These are phyloP conservation scores for Daldinia vernicosa DNA, from an alignment of 495 filamentous ascomycete species.

Conservation along the genomic window DNA sequence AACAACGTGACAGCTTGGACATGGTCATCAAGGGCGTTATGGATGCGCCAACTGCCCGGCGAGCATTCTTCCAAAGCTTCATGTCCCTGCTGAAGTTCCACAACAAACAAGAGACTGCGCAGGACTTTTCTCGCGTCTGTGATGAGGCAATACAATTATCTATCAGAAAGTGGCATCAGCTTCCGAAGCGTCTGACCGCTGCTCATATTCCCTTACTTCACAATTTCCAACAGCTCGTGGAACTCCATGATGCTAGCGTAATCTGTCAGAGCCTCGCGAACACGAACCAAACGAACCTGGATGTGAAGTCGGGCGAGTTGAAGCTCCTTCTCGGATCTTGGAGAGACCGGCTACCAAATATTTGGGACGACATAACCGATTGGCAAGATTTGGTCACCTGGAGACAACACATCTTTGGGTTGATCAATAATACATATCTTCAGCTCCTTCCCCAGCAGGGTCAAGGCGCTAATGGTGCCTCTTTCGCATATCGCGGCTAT, in stretches of 20 bases:
- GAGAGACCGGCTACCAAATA: constrained; percentile 94
- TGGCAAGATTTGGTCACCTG: constrained; percentile 99
- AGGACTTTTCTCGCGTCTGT: constrained; percentile 86
- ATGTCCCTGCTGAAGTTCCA: constrained; percentile 94
- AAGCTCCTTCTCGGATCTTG: constrained; percentile 94
- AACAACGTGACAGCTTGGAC: constrained; percentile 88
- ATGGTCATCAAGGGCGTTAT: constrained; percentile 93
- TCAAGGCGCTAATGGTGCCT: constrained; percentile 79
- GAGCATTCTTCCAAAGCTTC: constrained; percentile 97
- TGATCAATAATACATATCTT: constrained; percentile 95
- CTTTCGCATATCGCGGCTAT: constrained; percentile 95
- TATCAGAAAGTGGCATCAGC: constrained; percentile 97
- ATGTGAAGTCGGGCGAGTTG: constrained; percentile 92
- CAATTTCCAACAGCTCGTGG: constrained; percentile 98
- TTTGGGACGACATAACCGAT: constrained; percentile 99
- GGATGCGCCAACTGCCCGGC: constrained; percentile 92
- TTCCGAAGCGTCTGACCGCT: constrained; percentile 91
- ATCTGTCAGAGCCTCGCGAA: constrained; percentile 88
- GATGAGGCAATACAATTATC: constrained; percentile 97
- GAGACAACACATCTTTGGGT: constrained; percentile 97
- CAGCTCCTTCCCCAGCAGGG: constrained; percentile 81
- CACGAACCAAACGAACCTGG: constrained; percentile 86
- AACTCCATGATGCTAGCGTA: constrained; percentile 95
- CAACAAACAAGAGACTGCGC: constrained; percentile 79
- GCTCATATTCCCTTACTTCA: constrained; percentile 95